These are phyloP conservation scores for Lasiodiplodia theobromae DNA, from an alignment of 2,329 filamentous ascomycete genomes.

Conservation along the genomic window DNA sequence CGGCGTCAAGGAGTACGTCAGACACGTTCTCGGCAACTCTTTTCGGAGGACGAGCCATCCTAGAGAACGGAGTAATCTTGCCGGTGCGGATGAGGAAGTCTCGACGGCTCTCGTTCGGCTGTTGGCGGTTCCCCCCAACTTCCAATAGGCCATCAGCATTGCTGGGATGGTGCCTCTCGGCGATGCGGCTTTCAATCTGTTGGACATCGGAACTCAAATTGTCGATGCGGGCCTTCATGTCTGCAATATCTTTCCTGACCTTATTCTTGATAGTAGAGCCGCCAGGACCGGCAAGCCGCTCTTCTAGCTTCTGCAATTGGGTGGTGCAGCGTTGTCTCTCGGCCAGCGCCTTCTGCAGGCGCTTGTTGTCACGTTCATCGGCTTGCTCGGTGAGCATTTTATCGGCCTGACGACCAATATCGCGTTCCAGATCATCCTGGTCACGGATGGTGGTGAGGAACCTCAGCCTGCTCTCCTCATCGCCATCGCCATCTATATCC, in stretches of 20 bases:
- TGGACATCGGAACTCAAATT: conserved; percentile 74
- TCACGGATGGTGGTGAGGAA: conserved; percentile 60
- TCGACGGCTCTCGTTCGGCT: conserved; percentile 82
- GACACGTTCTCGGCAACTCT: conserved; percentile 71
- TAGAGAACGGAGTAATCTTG: conserved; percentile 96
- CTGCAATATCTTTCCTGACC: conserved; percentile 70
- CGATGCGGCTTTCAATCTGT: conserved; percentile 82
- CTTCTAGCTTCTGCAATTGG: conserved; percentile 68
- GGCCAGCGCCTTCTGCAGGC: conserved; percentile 62
- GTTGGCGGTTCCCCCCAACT: conserved; percentile 62
- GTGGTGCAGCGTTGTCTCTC: conserved; percentile 66
- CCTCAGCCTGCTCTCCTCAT: conserved; percentile 14
- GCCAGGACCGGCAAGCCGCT: conserved; percentile 54
- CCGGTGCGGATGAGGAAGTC: conserved; percentile 94
- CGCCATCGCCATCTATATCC: conserved; percentile 3
- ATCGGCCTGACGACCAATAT: conserved; percentile 75
- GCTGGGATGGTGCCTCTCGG: conserved; percentile 70
- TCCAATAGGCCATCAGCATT: conserved; percentile 54
- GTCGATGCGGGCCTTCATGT: conserved; percentile 69
- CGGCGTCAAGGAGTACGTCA: conserved; percentile 80
- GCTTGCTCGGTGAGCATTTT: conserved; percentile 67
- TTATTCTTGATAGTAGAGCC: conserved; percentile 64
- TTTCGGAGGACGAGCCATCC: conserved; percentile 71
- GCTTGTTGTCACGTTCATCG: conserved; percentile 68
- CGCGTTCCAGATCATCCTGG: conserved; percentile 88